A percentile compares a stretch with the other conserved stretches of the same genome.
These are phyloP conservation scores for Basipetospora chlamydospora DNA, from an alignment of 2,329 filamentous ascomycete species.

Conservation along the genomic window DNA sequence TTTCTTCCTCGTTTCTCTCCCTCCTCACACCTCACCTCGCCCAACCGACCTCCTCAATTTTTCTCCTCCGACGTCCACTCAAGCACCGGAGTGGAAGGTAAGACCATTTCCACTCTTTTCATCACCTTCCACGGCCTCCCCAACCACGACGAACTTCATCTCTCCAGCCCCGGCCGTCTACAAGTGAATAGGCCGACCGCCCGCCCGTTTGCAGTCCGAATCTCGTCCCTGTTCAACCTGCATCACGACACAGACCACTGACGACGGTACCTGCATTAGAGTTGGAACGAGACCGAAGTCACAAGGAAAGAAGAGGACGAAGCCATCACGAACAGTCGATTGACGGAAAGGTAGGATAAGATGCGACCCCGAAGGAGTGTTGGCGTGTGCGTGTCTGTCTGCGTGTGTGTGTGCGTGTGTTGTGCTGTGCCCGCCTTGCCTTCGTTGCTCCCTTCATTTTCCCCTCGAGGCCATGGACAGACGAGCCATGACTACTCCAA, in stretches of 20 bases:
- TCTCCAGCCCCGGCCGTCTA: not conserved
- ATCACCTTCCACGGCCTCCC: slow-evolving; percentile 1
- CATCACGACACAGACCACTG: slow-evolving; percentile 5
- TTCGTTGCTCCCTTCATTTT: not conserved
- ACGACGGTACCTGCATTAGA: slow-evolving; percentile 6
- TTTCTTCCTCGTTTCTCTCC: slow-evolving; percentile 2
- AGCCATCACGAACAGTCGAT: not conserved
- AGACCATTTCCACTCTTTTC: slow-evolving; percentile 2
- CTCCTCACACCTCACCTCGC: slow-evolving; percentile 4
- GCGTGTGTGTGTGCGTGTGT: too few species aligned
- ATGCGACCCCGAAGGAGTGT: slow-evolving; percentile 3
- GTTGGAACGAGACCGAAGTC: slow-evolving; percentile 6
- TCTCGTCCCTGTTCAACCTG: not conserved
- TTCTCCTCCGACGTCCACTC: slow-evolving; percentile 3
- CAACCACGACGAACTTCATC: slow-evolving; percentile 1
- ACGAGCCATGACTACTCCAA: too few species aligned
- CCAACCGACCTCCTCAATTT: slow-evolving; percentile 6
- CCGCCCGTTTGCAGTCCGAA: not conserved
- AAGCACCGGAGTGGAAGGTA: slow-evolving; percentile 6
- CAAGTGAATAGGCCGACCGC: not conserved
- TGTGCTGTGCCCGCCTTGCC: not conserved
- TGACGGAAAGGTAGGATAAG: not conserved
- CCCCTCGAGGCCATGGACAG: too few species aligned
- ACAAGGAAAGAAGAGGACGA: slow-evolving; percentile 2
- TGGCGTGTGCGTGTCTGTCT: too few species aligned